phyloP scores from a whole-genome alignment of 192 early-diverging fungal genomes.

The Linnemannia zychae region DNA sequence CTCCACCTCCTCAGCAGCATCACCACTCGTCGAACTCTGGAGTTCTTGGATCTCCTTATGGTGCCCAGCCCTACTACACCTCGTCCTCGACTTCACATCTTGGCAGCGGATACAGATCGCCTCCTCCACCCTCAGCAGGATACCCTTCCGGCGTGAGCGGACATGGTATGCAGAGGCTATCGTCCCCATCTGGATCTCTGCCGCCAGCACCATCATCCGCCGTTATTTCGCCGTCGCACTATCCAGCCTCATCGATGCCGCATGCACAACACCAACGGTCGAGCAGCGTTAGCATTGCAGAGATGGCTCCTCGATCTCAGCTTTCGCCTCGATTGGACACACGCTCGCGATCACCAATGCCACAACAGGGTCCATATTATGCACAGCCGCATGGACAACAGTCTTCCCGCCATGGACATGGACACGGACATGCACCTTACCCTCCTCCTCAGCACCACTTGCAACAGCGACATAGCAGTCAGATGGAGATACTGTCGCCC shows the following conservation, averaged over 20 bases:
- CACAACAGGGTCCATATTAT: conserved; percentile 43
- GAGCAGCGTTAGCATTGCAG: conserved; percentile 38
- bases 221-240: conserved; percentile 20
- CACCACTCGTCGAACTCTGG: conserved; percentile 11
- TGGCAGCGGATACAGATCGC: conserved; percentile 25
- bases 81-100: neutral
- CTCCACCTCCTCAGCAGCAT: neutral
- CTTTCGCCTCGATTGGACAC: conserved; percentile 29
- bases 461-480: conserved; percentile 22
- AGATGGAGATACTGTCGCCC: conserved; percentile 27
- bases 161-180: conserved; percentile 19
- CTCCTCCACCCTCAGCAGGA: conserved; percentile 10
- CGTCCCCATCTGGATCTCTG: conserved; percentile 20
- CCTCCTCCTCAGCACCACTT: conserved; percentile 4
- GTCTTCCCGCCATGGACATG: conserved; percentile 1
- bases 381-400: conserved; percentile 12
- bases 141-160: neutral
- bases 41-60: conserved; percentile 35
- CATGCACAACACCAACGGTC: conserved; percentile 37
- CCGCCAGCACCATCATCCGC: conserved; percentile 17
- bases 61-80: conserved; percentile 29
- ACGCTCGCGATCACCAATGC: conserved; percentile 33
- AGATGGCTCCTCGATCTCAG: conserved; percentile 26
- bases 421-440: conserved; percentile 24
- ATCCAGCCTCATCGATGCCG: neutral